phyloP scores from a whole-genome alignment of 73 alveolate genomes.

The Blepharisma stoltei region DNA sequence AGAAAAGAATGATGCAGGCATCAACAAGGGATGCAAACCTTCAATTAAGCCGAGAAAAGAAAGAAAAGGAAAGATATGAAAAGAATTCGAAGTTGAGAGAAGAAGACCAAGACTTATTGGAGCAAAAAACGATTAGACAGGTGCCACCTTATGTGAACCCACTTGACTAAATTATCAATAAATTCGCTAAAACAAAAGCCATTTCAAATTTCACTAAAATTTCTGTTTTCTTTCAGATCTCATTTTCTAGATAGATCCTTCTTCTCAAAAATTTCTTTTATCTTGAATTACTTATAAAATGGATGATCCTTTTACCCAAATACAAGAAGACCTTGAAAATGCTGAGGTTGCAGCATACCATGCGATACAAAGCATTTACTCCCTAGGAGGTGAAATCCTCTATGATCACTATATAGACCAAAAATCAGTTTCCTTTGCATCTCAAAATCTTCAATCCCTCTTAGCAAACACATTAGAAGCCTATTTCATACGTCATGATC shows the following conservation, averaged over 20 bases:
- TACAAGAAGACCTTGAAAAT: too few relatives aligned
- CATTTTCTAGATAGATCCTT: too few relatives aligned
- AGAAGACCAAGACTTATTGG: slow-evolving; percentile 19
- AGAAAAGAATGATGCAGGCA: slow-evolving; percentile 25
- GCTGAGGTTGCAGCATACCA: too few relatives aligned
- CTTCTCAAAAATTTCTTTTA: too few relatives aligned
- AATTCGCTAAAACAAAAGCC: too few relatives aligned
- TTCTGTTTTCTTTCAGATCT: too few relatives aligned
- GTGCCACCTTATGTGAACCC: background rate
- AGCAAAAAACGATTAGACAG: slow-evolving; percentile 12
- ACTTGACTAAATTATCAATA: too few relatives aligned
- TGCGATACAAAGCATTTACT: too few relatives aligned
- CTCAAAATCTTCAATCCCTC: background rate
- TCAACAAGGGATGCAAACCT: slow-evolving; percentile 22
- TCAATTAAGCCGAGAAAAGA: background rate
- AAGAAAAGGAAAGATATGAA: background rate
- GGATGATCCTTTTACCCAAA: too few relatives aligned
- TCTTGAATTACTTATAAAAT: too few relatives aligned
- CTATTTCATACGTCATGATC: background rate
- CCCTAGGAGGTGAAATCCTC: slow-evolving; percentile 26
- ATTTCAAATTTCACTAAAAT: too few relatives aligned
- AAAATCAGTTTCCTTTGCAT: background rate
- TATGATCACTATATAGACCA: background rate
- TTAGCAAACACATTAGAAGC: background rate
- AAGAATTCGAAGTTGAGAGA: background rate